These are phyloP conservation scores for Ceratorhiza oryzae-sativae DNA, from an alignment of 1,284 basidiomycete species.

Conservation along the genomic window DNA sequence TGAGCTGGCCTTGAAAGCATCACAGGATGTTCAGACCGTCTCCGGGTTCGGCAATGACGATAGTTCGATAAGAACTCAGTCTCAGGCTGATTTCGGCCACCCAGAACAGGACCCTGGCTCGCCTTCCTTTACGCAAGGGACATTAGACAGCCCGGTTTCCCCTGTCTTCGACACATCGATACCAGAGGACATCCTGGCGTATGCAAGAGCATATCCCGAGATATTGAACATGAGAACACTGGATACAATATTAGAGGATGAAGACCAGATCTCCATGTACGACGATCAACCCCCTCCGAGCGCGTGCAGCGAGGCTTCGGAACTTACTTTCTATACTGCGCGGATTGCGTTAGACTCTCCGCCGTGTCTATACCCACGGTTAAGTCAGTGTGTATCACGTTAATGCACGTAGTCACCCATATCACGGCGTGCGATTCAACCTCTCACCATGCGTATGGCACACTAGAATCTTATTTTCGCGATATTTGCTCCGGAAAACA, in stretches of 20 bases:
- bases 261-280: conserved; percentile 5
- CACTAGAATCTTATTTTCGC: no score
- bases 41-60: background rate
- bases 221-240: conserved; percentile 26
- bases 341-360: background rate
- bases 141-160: conserved; percentile 8
- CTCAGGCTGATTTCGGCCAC: background rate
- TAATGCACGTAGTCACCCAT: background rate
- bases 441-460: no score
- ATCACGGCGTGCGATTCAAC: background rate
- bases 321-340: conserved; percentile 21
- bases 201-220: background rate
- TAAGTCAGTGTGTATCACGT: background rate
- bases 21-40: background rate
- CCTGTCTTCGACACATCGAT: background rate
- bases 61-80: background rate
- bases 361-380: background rate
- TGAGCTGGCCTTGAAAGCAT: background rate
- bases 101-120: background rate
- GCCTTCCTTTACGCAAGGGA: conserved; percentile 13
- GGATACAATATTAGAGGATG: conserved; percentile 34
- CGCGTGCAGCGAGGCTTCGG: background rate
- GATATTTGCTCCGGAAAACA: no score
- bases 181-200: background rate
- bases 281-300: background rate